These are phyloP conservation scores for Coemansia sp. DNA, from an alignment of 192 early-diverging fungal species.

Conservation along the genomic window DNA sequence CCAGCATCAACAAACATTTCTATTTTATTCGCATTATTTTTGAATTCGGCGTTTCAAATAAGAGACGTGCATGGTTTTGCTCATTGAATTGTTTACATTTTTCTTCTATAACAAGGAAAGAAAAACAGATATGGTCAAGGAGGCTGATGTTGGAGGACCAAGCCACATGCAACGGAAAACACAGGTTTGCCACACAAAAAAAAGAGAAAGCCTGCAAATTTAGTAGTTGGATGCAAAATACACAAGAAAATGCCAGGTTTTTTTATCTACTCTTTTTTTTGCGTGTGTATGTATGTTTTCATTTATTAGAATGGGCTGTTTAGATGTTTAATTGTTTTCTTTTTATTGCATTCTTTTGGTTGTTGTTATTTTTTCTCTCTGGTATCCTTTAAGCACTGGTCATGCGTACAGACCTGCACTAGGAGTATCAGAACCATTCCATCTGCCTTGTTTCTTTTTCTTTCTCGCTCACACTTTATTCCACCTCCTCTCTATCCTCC, in stretches of 20 bases:
- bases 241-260: too few relatives aligned
- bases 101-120: background rate
- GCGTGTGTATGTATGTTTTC: background rate
- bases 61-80: too few relatives aligned
- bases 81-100: background rate
- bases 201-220: background rate
- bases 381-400: background rate
- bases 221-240: too few relatives aligned
- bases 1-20: too few relatives aligned
- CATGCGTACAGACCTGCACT: background rate
- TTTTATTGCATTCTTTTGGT: background rate
- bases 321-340: background rate
- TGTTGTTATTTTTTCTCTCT: background rate
- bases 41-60: too few relatives aligned
- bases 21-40: too few relatives aligned
- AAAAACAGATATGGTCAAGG: background rate
- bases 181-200: background rate
- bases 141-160: background rate
- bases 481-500: too few relatives aligned
- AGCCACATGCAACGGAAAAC: slow-evolving; percentile 5
- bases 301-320: background rate
- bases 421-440: background rate
- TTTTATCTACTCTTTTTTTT: too few relatives aligned
- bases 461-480: too few relatives aligned
- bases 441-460: background rate